phyloP scores from a whole-genome alignment of 805 yeast genomes.

The Torulaspora maleeae region DNA sequence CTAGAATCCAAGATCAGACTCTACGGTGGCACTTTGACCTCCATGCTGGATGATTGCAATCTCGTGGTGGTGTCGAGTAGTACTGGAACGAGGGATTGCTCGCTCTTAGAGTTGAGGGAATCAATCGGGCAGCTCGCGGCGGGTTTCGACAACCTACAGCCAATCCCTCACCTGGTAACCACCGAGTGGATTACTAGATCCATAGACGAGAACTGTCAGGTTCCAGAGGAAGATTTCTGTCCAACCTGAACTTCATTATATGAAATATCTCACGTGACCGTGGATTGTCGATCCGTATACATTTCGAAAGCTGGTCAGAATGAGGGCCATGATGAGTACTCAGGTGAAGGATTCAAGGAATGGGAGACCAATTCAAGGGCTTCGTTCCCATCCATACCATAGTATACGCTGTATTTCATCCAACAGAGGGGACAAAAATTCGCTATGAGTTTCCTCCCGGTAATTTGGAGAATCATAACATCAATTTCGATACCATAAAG shows the following conservation, averaged over 20 bases:
- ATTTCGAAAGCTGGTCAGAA: not conserved
- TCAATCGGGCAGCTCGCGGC: slow-evolving; percentile 1
- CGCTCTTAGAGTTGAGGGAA: slow-evolving; percentile 4
- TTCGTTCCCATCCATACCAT: slow-evolving; percentile 85
- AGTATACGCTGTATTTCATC: slow-evolving; percentile 90
- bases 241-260: slow-evolving; percentile 6
- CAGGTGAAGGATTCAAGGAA: slow-evolving; percentile 4
- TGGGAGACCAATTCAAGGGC: slow-evolving; percentile 44
- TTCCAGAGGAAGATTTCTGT: slow-evolving; percentile 33
- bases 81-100: not conserved
- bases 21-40: slow-evolving; percentile 44
- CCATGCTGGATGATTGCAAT: slow-evolving; percentile 33
- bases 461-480: slow-evolving; percentile 37
- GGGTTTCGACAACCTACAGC: slow-evolving; percentile 10
- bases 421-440: slow-evolving; percentile 91
- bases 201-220: slow-evolving; percentile 31
- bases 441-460: slow-evolving; percentile 86
- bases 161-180: slow-evolving; percentile 36
- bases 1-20: slow-evolving; percentile 27
- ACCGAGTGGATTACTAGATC: slow-evolving; percentile 37
- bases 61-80: slow-evolving; percentile 39
- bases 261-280: not conserved
- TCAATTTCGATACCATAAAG: slow-evolving; percentile 78
- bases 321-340: not conserved
- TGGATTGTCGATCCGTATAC: not conserved